Percentiles rank a stretch among this genome's conserved stretches.
phyloP scores from a whole-genome alignment of 768 basidiomycete species.

The Cyclocybe cylindracea region DNA sequence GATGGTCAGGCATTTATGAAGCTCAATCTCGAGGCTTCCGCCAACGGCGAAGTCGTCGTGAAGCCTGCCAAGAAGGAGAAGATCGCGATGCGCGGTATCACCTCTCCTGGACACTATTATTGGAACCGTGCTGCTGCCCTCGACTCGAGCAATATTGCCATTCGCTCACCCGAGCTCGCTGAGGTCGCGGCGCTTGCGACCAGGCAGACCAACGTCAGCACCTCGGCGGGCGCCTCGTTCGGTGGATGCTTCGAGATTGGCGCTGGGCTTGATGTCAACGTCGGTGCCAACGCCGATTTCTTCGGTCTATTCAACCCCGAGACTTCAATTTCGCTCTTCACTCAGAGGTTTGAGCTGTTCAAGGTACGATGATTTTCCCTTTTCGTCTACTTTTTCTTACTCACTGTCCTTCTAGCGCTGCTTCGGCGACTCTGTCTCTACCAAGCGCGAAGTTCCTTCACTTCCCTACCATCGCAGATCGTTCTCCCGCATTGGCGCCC shows the following conservation, averaged over 20 bases:
- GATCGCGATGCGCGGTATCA: neutral
- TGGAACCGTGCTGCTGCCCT: neutral
- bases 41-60: neutral
- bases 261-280: constrained; percentile 30
- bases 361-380: constrained; percentile 18
- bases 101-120: neutral
- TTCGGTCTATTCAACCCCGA: constrained; percentile 29
- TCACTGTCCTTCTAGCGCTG: too few species aligned
- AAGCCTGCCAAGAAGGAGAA: neutral
- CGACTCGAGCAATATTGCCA: neutral
- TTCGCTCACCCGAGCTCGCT: neutral
- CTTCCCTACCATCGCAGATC: too few species aligned
- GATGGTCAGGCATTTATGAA: constrained; percentile 36
- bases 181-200: neutral
- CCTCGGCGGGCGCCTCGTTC: constrained; percentile 16
- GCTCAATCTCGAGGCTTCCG: constrained; percentile 23
- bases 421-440: too few species aligned
- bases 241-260: constrained; percentile 34
- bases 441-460: too few species aligned
- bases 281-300: constrained; percentile 31
- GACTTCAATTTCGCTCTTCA: constrained; percentile 27
- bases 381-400: too few species aligned
- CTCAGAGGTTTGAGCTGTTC: constrained; percentile 31
- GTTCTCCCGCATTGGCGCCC: too few species aligned
- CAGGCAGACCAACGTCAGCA: neutral